Evolutionary conservation across 805 yeast species (phyloP), one percentile per base, ranked within the genome.

Genomic region (Candida taoyuanica): DNA sequence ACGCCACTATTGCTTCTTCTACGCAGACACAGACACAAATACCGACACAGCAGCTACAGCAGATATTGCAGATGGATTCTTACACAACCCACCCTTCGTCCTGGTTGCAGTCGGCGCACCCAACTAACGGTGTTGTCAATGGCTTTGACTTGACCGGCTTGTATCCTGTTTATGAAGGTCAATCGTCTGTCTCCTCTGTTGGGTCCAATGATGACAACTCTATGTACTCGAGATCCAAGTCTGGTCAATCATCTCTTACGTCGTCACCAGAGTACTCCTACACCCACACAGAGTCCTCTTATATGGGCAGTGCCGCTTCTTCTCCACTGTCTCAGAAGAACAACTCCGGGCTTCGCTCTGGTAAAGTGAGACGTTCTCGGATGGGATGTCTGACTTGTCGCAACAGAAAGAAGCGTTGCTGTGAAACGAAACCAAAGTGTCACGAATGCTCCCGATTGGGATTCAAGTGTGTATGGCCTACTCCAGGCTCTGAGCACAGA

Each of bases 311-410:
- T 15, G 16, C 29, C 13, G 29, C 21, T 14, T 32, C 39, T 13
- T 28, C 40, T 6, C 37, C 28, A 13, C 13, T 14, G 15, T 15
- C 30, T 15, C 6, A 5, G 18, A 28, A 28, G 30, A n/a, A 15
- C 13, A 15, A 33, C 12, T 21, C 28, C 17, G 30, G n/a, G n/a
- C n/a, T n/a, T n/a, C n/a, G 43, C 32, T 38, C 14, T 5, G 34
- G 31, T 13, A 51, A 39, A 36, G 52, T 44, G 17, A 63, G 66
- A 49, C 63, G 86, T 40, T 76, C 83, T 14, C 67, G 85, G 51
- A 67, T 70, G 68, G 95, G 95, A 0, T 85, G 94, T 56, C 63
- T 81, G 30, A 82, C 94, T 2, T 85, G 95, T 49, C 71, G 93
- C 31, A 75, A 73, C 42, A 62, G 95, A 18, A 85, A 85, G 66